Evolutionary conservation across 2,329 filamentous ascomycete genomes (phyloP).

Genomic region (Apiospora hydei): DNA sequence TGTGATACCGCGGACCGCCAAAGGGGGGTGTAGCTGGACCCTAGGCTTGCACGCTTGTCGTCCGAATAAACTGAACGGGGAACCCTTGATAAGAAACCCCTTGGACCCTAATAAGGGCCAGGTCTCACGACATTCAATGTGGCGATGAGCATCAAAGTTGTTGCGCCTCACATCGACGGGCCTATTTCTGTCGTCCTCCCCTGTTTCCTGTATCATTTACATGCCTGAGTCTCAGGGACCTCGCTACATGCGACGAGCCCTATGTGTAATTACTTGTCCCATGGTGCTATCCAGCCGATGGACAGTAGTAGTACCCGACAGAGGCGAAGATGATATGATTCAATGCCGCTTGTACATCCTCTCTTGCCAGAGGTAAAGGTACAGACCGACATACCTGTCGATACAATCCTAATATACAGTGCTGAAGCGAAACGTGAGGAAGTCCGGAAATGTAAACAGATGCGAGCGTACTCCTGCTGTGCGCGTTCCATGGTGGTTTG

Average conservation of each 20-base stretch:
- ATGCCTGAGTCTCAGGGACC: not conserved
- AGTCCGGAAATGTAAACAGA: constrained; percentile 3
- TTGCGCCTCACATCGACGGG: not conserved
- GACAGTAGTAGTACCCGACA: not conserved
- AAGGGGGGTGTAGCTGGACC: not conserved
- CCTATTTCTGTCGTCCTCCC: not conserved
- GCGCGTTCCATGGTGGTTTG: not conserved
- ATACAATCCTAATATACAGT: constrained; percentile 2
- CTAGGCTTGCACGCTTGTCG: constrained; percentile 4
- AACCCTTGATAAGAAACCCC: not conserved
- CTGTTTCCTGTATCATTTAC: not conserved
- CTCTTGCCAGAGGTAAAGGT: not conserved
- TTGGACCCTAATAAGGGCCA: not conserved
- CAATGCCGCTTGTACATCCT: not conserved
- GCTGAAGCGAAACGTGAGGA: constrained; percentile 9
- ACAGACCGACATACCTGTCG: not conserved
- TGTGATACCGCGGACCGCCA: not conserved
- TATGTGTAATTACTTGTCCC: not conserved
- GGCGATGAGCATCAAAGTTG: not conserved
- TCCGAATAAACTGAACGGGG: constrained; percentile 5
- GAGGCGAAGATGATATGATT: not conserved
- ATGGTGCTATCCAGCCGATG: not conserved
- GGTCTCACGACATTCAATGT: not conserved
- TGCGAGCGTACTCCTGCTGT: not conserved
- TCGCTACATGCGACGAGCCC: not conserved